Evolutionary conservation across 805 yeast genomes (phyloP).

Genomic region (Cyberlindnera amylophila): DNA sequence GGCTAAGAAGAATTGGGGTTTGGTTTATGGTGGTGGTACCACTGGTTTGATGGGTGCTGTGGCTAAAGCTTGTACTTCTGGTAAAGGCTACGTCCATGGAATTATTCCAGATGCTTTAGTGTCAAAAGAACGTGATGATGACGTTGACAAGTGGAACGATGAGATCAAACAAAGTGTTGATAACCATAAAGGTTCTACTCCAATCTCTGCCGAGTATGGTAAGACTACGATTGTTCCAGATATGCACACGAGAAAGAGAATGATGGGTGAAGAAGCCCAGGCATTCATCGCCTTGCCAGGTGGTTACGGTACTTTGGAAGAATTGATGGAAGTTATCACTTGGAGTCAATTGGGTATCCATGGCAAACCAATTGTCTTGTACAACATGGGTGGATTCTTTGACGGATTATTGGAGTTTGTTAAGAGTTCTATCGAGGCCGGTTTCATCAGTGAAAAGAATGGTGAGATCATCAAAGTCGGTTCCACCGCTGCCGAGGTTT

Average conservation of each 20-base stretch:
- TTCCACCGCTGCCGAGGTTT: conserved; percentile 61
- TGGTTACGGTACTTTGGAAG: conserved; percentile 88
- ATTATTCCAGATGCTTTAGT: conserved; percentile 83
- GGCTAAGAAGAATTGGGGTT: conserved; percentile 60
- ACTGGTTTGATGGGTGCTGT: conserved; percentile 80
- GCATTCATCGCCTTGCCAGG: conserved; percentile 91
- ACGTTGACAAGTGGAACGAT: conserved; percentile 41
- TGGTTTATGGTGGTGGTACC: conserved; percentile 89
- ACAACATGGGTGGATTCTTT: conserved; percentile 77
- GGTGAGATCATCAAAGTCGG: conserved; percentile 70
- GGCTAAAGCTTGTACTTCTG: conserved; percentile 48
- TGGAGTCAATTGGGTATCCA: conserved; percentile 91
- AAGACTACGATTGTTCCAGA: conserved; percentile 77
- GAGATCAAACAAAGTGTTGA: conserved; percentile 49
- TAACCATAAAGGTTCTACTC: conserved; percentile 63
- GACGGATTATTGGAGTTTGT: conserved; percentile 65
- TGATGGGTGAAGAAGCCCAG: conserved; percentile 84
- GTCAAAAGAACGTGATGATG: conserved; percentile 57
- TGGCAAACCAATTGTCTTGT: conserved; percentile 71
- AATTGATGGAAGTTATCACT: conserved; percentile 83
- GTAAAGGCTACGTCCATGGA: conserved; percentile 73
- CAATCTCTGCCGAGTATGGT: conserved; percentile 57
- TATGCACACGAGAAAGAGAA: conserved; percentile 84
- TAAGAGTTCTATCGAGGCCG: conserved; percentile 52
- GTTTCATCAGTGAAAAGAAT: conserved; percentile 66